Evolutionary conservation across 2,329 filamentous ascomycete genomes (phyloP).

Genomic region (Sporothrix euskadiensis): DNA sequence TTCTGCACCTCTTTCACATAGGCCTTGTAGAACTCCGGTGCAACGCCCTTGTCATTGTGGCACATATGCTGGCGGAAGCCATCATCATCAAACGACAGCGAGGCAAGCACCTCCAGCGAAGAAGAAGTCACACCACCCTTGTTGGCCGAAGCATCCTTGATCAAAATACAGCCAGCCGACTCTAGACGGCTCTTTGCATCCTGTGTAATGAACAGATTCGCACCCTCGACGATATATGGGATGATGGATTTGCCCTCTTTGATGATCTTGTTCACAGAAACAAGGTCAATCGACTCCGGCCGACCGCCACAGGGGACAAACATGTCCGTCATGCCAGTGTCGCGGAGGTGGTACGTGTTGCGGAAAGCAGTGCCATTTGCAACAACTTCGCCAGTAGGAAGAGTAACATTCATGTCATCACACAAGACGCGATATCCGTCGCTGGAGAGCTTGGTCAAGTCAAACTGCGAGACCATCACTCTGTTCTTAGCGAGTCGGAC

Average conservation of each 20-base stretch:
- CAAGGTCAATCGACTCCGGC: slow-evolving; percentile 93
- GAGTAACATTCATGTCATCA: slow-evolving; percentile 84
- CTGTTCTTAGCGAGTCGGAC: slow-evolving; percentile 80
- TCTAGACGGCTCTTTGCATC: slow-evolving; percentile 95
- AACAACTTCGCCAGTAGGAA: slow-evolving; percentile 83
- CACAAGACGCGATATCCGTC: slow-evolving; percentile 90
- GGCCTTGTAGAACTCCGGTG: slow-evolving; percentile 85
- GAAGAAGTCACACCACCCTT: slow-evolving; percentile 98
- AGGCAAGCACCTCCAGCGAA: slow-evolving; percentile 91
- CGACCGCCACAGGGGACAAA: slow-evolving; percentile 97
- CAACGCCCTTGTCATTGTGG: slow-evolving; percentile 67
- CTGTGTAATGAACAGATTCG: slow-evolving; percentile 95
- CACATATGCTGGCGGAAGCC: slow-evolving; percentile 95
- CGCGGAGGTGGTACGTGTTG: slow-evolving; percentile 92
- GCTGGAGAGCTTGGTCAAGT: slow-evolving; percentile 78
- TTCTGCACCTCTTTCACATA: slow-evolving; percentile 92
- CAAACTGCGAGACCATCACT: slow-evolving; percentile 86
- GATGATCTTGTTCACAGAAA: slow-evolving; percentile 83
- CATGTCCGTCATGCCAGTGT: slow-evolving; percentile 72
- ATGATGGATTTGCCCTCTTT: slow-evolving; percentile 82
- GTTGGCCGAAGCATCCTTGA: slow-evolving; percentile 98
- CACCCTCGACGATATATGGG: slow-evolving; percentile 95
- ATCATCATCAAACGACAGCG: slow-evolving; percentile 87
- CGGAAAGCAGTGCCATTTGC: slow-evolving; percentile 94
- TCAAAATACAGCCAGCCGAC: slow-evolving; percentile 89